Evolutionary conservation across 129 eudicot genomes (phyloP), one percentile per base, ranked within the genome.

Genomic region (Centella asiatica): DNA sequence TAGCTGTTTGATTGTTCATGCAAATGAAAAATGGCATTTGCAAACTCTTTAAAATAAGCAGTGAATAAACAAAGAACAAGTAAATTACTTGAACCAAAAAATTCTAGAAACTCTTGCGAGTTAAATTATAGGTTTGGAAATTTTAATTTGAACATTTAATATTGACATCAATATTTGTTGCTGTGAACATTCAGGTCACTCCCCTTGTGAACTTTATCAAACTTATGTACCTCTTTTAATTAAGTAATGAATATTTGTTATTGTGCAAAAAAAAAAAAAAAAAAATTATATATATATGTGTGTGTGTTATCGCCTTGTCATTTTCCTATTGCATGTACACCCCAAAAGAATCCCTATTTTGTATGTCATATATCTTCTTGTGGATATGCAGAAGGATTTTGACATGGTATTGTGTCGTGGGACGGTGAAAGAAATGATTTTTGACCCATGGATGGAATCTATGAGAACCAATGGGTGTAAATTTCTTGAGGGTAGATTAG

Each of bases 381-480:
- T 76, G 76, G 66, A 14, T 46, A 42, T 54, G 56, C 83, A 77
- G 82, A 81, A 77, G 61, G 42, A 81, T 49, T 70, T 77, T 33
- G 78, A 81, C 65, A 11, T 57, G 55, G 74, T 74, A 28, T 77
- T 70, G 77, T 77, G 80, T 52, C 80, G 83, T n/a, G 87, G 87
- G 49, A 73, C 77, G 48, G 73, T 70, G 1, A 77, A 61, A 61
- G 77, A 77, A 53, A 70, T 73, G 69, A 76, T 81, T 28, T 81
- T 81, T 26, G 58, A 70, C 63, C 87, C 87, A 50, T 81, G 87
- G 87, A 81, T 51, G 64, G 77, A 77, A 23, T 69, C 46, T 15
- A 44, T 81, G 65, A 81, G 39, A 74, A 60, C 34, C 42, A 50
- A 53, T 40, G 79, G 81, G 20, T 76, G 85, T 58, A 70, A 70